A percentile compares a stretch with the other conserved stretches of the same genome.
These are phyloP conservation scores for Pyrus hybrid DNA, from an alignment of 331 rosid species.

Conservation along the genomic window DNA sequence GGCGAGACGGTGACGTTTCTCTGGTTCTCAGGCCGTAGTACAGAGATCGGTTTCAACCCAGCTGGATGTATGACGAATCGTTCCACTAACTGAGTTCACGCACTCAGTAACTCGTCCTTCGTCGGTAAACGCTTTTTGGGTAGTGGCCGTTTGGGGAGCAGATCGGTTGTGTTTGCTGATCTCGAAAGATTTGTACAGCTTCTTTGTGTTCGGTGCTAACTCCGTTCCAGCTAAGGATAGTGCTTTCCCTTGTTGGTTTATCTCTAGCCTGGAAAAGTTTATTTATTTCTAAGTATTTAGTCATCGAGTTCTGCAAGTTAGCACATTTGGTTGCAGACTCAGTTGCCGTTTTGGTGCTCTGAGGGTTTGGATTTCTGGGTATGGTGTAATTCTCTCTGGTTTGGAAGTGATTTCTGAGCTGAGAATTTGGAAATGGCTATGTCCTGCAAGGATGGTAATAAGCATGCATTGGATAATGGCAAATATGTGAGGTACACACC, in stretches of 20 bases:
- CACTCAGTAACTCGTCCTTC: neutral
- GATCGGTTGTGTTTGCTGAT: slow-evolving; percentile 44
- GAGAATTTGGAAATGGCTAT: slow-evolving; percentile 45
- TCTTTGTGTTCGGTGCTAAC: slow-evolving; percentile 43
- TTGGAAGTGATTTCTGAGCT: slow-evolving; percentile 7
- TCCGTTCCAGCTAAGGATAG: slow-evolving; percentile 23
- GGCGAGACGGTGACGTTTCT: slow-evolving; percentile 29
- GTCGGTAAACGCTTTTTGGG: neutral
- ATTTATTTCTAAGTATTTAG: slow-evolving; percentile 2
- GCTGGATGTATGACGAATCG: neutral
- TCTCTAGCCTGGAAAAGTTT: neutral
- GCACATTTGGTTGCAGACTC: neutral
- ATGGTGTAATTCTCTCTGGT: slow-evolving; percentile 9
- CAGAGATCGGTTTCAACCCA: slow-evolving; percentile 14
- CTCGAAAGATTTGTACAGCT: slow-evolving; percentile 37
- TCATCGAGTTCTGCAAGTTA: slow-evolving; percentile 10
- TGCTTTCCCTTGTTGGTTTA: slow-evolving; percentile 16
- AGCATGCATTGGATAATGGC: slow-evolving; percentile 67
- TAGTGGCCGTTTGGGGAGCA: slow-evolving; percentile 8
- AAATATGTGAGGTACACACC: slow-evolving; percentile 99
- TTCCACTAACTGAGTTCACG: slow-evolving; percentile 19
- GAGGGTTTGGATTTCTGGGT: slow-evolving; percentile 12
- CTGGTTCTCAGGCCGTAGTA: slow-evolving; percentile 10
- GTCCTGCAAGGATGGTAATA: slow-evolving; percentile 99
- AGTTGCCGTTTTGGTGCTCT: slow-evolving; percentile 10